Evolutionary conservation across 306 rosid species (phyloP), one percentile per base, ranked within the genome.

Genomic region (Lotus japonicus): DNA sequence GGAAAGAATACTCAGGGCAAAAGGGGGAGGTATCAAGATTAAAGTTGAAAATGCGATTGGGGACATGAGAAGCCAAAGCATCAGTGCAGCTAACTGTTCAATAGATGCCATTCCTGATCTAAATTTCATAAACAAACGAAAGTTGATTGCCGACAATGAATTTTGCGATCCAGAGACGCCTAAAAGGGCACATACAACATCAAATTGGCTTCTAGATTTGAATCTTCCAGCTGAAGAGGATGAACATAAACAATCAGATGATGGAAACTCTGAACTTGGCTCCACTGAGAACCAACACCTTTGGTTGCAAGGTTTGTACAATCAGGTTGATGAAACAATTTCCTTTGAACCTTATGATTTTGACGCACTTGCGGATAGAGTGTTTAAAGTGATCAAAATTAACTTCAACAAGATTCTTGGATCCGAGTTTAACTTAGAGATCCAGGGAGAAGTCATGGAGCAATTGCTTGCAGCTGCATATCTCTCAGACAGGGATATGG

Each of bases 161-260:
- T 54, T 79, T 81, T 79, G 66, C 45, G 67, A 74, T 68, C 88
- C 59, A 12, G 94, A 85, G 15, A 69, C 43, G 9, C 60, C 79
- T 21, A 90, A 88, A 85, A 83, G 96, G 80, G 86, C 92, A 21
- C 83, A 87, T 60, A 90, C 70, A 48, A 36, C 73, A 15, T 84
- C 92, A 15, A 82, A 62, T 16, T 68, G 83, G 78, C 70, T 43
- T 61, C 82, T 90, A 70, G 97, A 94, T 80, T 87, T 94, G 82
- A 94, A 94, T 81, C 90, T 86, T 61, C 97, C 99, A 12, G 97
- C 97, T 2, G 91, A 85, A 73, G 91, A 86, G 23, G 78, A 64
- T 33, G 86, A 77, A 54, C 63, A 48, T 44, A 81, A 72, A 31
- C 82, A 79, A 28, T 45, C 46, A 4, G 80, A 73, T 9, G 79